Conservation (phyloP, 768 basidiomycete species). For the Lentinula sp. region DNA sequence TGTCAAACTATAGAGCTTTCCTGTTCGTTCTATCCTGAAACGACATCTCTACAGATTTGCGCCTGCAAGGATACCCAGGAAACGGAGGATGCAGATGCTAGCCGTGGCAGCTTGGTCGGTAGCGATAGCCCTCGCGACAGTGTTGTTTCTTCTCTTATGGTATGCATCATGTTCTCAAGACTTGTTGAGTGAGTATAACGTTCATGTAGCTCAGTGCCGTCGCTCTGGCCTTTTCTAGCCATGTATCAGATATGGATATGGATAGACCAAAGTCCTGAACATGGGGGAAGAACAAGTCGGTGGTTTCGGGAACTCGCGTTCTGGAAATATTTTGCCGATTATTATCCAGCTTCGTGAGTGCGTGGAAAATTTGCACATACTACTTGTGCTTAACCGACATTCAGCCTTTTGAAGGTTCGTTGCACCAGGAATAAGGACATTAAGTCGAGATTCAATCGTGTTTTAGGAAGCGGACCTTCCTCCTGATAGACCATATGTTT, state of each 20-base stretch:
- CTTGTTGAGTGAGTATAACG: neutral
- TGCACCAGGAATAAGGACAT: neutral
- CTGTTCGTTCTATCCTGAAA: neutral
- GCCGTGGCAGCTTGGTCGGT: constrained; percentile 86
- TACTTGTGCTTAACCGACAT: neutral
- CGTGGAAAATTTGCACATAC: neutral
- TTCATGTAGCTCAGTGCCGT: constrained; percentile 69
- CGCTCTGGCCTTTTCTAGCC: constrained; percentile 79
- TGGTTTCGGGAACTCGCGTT: constrained; percentile 69
- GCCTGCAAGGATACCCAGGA: constrained; percentile 79
- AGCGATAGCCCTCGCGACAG: constrained; percentile 61
- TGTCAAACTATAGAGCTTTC: constrained; percentile 18
- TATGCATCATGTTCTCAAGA: constrained; percentile 31
- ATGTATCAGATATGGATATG: constrained; percentile 77
- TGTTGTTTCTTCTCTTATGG: constrained; percentile 78
- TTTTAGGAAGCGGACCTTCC: constrained; percentile 84
- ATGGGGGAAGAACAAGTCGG: constrained; percentile 61
- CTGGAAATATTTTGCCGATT: constrained; percentile 91
- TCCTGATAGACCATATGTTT: constrained; percentile 88
- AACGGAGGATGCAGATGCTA: constrained; percentile 82
- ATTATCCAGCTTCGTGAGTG: constrained; percentile 85
- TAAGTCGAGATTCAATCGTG: neutral
- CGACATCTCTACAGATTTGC: constrained; percentile 53
- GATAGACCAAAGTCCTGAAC: constrained; percentile 72
- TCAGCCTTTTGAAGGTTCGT: constrained; percentile 39